phyloP scores from a whole-genome alignment of 1,139 yeast genomes.

The Zygoascus hellenicus region DNA sequence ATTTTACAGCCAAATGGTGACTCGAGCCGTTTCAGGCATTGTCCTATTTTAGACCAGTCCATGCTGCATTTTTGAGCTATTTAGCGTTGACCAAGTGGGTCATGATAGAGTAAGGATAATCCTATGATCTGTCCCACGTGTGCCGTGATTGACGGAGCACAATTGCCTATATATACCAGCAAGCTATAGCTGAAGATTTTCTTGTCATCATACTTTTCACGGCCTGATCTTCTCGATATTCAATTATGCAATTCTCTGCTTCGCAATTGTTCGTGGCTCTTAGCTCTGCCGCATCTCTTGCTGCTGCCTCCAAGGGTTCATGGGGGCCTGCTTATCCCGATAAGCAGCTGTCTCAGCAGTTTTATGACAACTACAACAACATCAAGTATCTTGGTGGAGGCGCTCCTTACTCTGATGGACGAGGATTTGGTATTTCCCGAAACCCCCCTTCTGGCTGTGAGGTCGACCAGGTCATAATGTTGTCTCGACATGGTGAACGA shows the following conservation, averaged over 20 bases:
- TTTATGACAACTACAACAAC: constrained; percentile 30
- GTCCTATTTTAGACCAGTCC: too few species aligned
- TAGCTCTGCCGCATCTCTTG: neutral
- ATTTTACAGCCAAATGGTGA: too few species aligned
- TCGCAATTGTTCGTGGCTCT: constrained; percentile 1
- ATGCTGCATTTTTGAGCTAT: too few species aligned
- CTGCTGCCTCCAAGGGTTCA: neutral
- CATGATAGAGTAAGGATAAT: too few species aligned
- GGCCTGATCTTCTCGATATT: too few species aligned
- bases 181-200: too few species aligned
- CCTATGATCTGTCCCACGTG: too few species aligned
- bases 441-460: constrained; percentile 47
- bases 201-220: too few species aligned
- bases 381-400: constrained; percentile 39
- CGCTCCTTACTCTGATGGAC: constrained; percentile 41
- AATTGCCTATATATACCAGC: too few species aligned
- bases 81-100: too few species aligned
- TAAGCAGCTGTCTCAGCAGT: constrained; percentile 21
- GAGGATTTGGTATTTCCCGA: constrained; percentile 41
- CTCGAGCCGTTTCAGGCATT: too few species aligned
- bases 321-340: constrained; percentile 3
- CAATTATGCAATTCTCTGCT: neutral
- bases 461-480: constrained; percentile 59
- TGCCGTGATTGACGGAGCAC: too few species aligned
- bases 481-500: constrained; percentile 71